Conservation (phyloP, 164 flowering plant species). For the Tinospora cordifolia region DNA sequence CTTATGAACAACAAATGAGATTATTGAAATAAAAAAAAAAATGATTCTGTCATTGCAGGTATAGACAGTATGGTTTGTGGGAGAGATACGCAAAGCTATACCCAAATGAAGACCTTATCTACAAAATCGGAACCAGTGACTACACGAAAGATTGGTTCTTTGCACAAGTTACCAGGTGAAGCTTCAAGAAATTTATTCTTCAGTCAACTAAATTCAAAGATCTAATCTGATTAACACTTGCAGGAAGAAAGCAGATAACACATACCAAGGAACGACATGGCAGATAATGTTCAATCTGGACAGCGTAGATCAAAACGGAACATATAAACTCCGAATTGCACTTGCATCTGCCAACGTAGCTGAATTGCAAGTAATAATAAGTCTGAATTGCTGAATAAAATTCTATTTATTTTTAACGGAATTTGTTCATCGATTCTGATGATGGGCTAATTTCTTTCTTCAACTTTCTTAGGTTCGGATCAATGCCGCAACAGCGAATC, state of each 20-base stretch:
- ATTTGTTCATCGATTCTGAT: not conserved
- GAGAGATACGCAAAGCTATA: slow-evolving; percentile 68
- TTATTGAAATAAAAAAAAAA: no score
- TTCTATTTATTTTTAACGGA: not conserved
- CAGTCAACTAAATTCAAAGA: not conserved
- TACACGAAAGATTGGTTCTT: slow-evolving; percentile 72
- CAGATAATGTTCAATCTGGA: slow-evolving; percentile 29
- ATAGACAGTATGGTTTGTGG: slow-evolving; percentile 85
- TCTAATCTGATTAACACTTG: not conserved
- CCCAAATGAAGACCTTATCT: slow-evolving; percentile 57
- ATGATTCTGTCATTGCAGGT: slow-evolving; percentile 35
- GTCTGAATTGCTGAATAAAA: no score
- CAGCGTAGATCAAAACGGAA: slow-evolving; percentile 14
- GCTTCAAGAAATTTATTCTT: not conserved
- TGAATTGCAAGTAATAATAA: slow-evolving; percentile 24
- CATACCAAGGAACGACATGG: slow-evolving; percentile 52
- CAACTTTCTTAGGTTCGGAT: slow-evolving; percentile 11
- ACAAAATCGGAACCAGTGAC: slow-evolving; percentile 49
- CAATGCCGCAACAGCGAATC: slow-evolving; percentile 9
- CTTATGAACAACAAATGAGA: no score
- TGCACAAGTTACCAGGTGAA: slow-evolving; percentile 66
- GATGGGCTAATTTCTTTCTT: not conserved
- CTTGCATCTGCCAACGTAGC: slow-evolving; percentile 29
- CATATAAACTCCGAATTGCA: slow-evolving; percentile 22
- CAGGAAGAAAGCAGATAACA: slow-evolving; percentile 37